A percentile compares a stretch with the other conserved stretches of the same genome.
phyloP scores from a whole-genome alignment of 106 monocot species.

The Iris macrosiphon region DNA sequence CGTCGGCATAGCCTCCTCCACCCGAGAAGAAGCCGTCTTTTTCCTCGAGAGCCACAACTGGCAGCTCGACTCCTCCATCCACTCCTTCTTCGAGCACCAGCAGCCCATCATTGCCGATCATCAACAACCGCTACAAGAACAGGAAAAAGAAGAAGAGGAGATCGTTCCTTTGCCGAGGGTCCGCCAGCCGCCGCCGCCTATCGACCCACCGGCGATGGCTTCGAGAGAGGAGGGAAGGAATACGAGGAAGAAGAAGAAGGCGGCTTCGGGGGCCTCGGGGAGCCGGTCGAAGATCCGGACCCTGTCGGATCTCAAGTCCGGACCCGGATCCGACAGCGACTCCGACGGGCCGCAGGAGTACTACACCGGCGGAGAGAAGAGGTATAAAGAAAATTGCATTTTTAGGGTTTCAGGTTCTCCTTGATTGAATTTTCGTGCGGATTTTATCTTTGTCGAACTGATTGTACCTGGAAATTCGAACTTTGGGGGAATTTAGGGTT shows the following conservation, averaged over 20 bases:
- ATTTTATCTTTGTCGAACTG: too few relatives aligned
- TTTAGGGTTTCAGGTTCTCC: too few relatives aligned
- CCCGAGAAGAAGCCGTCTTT: conserved; percentile 58
- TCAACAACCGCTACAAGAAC: not conserved
- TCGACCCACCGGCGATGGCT: not conserved
- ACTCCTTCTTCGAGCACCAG: conserved; percentile 61
- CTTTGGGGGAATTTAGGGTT: too few relatives aligned
- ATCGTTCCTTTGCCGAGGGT: not conserved
- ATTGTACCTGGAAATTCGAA: too few relatives aligned
- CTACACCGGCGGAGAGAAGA: conserved; percentile 85
- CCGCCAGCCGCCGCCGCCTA: not conserved
- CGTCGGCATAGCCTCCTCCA: conserved; percentile 42
- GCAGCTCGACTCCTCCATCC: conserved; percentile 56
- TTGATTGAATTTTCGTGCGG: too few relatives aligned
- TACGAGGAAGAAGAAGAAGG: conserved; percentile 19
- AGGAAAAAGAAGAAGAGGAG: not conserved
- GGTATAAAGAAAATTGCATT: conserved; percentile 14
- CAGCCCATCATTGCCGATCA: not conserved
- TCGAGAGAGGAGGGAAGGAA: not conserved
- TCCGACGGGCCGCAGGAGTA: conserved; percentile 73
- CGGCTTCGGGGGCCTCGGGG: conserved; percentile 12
- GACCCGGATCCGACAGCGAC: conserved; percentile 45
- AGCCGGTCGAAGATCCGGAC: conserved; percentile 51
- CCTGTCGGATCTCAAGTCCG: conserved; percentile 61
- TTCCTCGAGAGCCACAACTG: conserved; percentile 80